These are phyloP conservation scores for Mollisia scopiformis DNA, from an alignment of 2,329 filamentous ascomycete genomes.

Conservation along the genomic window DNA sequence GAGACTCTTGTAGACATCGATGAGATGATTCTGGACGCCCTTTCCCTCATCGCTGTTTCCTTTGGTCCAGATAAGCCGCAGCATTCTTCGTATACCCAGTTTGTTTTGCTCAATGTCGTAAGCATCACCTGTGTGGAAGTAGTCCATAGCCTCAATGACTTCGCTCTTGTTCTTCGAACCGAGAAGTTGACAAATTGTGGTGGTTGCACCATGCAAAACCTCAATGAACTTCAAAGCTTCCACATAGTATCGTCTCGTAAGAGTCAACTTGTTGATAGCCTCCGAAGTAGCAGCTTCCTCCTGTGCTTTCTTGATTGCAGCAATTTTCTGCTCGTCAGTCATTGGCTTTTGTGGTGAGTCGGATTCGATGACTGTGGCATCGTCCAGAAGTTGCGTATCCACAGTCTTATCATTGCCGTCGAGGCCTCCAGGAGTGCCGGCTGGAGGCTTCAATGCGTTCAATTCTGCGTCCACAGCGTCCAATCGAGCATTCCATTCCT, in stretches of 20 bases:
- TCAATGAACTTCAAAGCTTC: constrained; percentile 95
- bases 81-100: constrained; percentile 89
- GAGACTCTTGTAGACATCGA: constrained; percentile 93
- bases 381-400: constrained; percentile 80
- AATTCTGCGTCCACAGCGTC: constrained; percentile 84
- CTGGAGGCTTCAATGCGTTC: constrained; percentile 78
- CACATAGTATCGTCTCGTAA: constrained; percentile 89
- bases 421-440: constrained; percentile 71
- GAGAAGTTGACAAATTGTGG: constrained; percentile 81
- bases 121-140: constrained; percentile 91
- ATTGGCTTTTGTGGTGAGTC: constrained; percentile 71
- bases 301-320: constrained; percentile 75
- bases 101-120: constrained; percentile 96
- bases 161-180: constrained; percentile 97
- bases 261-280: constrained; percentile 81
- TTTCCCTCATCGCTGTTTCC: constrained; percentile 99
- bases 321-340: constrained; percentile 78
- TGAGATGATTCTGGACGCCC: constrained; percentile 93
- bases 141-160: constrained; percentile 98
- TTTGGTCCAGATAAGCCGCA: constrained; percentile 98
- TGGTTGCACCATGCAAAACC: constrained; percentile 81
- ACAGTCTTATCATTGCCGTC: constrained; percentile 70
- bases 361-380: constrained; percentile 78
- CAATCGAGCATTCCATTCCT: constrained; percentile 83
- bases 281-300: constrained; percentile 90